Conservation (phyloP, 192 early-diverging fungal species). For the Coemansia sp. region DNA sequence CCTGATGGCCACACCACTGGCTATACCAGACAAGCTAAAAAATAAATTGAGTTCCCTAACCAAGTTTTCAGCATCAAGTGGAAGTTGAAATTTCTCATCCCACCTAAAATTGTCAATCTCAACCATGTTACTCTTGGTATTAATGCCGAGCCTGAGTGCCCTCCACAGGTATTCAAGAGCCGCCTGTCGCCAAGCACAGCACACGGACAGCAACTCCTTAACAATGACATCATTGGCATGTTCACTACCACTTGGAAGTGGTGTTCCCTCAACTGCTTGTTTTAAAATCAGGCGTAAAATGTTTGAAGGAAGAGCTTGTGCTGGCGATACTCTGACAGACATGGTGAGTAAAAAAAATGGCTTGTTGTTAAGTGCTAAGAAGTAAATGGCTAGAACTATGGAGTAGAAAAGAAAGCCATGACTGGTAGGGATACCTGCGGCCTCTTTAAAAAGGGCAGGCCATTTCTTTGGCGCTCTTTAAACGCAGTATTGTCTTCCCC, state of each 20-base stretch:
- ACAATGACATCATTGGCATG: background rate
- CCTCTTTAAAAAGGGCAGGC: no score
- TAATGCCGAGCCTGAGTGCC: background rate
- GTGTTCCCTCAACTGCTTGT: background rate
- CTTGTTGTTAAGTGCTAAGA: background rate
- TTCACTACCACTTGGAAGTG: background rate
- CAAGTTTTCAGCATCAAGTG: background rate
- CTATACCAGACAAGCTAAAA: background rate
- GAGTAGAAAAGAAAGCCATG: background rate
- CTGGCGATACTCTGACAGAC: background rate
- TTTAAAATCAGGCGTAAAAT: background rate
- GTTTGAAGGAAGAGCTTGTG: background rate
- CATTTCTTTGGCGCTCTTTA: no score
- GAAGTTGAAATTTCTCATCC: background rate
- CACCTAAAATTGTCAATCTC: background rate
- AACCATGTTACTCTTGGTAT: background rate
- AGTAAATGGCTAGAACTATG: background rate
- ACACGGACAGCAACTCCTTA: background rate
- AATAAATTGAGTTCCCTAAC: background rate
- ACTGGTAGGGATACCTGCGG: no score
- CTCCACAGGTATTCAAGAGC: background rate
- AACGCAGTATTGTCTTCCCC: no score
- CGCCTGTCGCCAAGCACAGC: background rate
- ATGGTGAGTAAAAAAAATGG: background rate
- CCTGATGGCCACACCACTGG: background rate